phyloP scores from a whole-genome alignment of 2,329 filamentous ascomycete species.

The Fusarium cicatricum region DNA sequence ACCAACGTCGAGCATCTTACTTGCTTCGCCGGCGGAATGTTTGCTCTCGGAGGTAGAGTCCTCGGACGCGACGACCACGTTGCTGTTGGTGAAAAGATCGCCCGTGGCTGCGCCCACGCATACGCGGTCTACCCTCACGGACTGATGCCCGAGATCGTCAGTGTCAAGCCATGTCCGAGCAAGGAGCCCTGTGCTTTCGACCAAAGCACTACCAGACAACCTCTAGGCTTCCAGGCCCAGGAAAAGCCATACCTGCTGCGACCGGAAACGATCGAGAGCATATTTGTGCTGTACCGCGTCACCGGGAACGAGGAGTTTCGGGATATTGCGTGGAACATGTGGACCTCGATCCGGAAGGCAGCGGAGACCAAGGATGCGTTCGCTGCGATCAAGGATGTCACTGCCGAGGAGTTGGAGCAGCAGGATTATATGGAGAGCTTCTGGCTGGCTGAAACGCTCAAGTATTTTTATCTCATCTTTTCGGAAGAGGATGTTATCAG shows the following conservation, averaged over 20 bases:
- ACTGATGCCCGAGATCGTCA: constrained; percentile 69
- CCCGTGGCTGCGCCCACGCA: constrained; percentile 69
- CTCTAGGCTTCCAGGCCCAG: constrained; percentile 29
- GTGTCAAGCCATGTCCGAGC: constrained; percentile 52
- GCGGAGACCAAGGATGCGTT: constrained; percentile 69
- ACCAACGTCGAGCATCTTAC: constrained; percentile 62
- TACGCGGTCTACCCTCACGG: constrained; percentile 66
- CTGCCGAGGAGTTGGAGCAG: constrained; percentile 55
- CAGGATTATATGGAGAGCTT: constrained; percentile 74
- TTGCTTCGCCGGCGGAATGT: constrained; percentile 73
- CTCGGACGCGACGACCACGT: constrained; percentile 62
- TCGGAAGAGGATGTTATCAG: constrained; percentile 68
- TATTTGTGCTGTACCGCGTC: constrained; percentile 80
- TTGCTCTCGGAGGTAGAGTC: constrained; percentile 67
- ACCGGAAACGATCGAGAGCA: constrained; percentile 75
- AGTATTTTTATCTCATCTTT: constrained; percentile 79
- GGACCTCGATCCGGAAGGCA: constrained; percentile 65
- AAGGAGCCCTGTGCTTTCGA: constrained; percentile 38
- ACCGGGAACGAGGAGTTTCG: constrained; percentile 73
- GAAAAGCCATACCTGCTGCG: constrained; percentile 32
- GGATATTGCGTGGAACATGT: constrained; percentile 79
- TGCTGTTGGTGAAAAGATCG: constrained; percentile 63
- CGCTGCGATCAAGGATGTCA: constrained; percentile 70
- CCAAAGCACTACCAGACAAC: constrained; percentile 4
- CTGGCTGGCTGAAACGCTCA: constrained; percentile 77